A percentile compares a stretch with the other conserved stretches of the same genome.
Conservation (phyloP, 495 filamentous ascomycete genomes). For the Penicillium chermesinum region DNA sequence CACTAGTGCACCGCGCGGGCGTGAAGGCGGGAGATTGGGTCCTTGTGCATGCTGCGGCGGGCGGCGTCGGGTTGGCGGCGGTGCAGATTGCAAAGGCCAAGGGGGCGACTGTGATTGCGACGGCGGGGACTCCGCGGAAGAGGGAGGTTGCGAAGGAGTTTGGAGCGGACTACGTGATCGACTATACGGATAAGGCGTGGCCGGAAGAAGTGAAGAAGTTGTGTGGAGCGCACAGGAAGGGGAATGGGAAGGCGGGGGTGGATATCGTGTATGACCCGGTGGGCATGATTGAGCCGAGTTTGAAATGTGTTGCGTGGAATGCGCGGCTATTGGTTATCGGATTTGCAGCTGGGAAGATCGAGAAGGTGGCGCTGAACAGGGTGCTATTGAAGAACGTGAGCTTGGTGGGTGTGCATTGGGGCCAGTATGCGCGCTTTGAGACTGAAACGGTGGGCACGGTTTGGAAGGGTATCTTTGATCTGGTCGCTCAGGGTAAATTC, state of each 20-base stretch:
- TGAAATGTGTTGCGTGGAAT: constrained; percentile 90
- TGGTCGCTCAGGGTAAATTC: constrained; percentile 76
- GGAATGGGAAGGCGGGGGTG: constrained; percentile 62
- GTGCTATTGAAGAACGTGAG: constrained; percentile 92
- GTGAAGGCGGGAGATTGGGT: constrained; percentile 80
- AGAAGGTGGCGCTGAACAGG: constrained; percentile 88
- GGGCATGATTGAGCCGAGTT: constrained; percentile 73
- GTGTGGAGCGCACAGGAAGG: constrained; percentile 45
- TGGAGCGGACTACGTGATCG: constrained; percentile 77
- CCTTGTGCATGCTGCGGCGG: constrained; percentile 87
- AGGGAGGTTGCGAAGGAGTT: constrained; percentile 69
- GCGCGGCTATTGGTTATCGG: constrained; percentile 82
- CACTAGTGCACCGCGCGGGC: constrained; percentile 68
- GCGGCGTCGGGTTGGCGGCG: constrained; percentile 85
- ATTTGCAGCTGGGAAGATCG: constrained; percentile 83
- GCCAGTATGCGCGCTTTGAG: constrained; percentile 71
- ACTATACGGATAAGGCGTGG: constrained; percentile 70
- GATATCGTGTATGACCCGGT: constrained; percentile 92
- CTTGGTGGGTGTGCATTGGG: constrained; percentile 89
- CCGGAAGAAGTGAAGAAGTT: constrained; percentile 72
- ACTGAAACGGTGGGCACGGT: constrained; percentile 63
- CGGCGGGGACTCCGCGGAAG: constrained; percentile 73
- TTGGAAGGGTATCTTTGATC: constrained; percentile 74
- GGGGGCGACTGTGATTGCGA: constrained; percentile 86
- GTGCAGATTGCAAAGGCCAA: constrained; percentile 91